Percentiles rank a stretch among this genome's conserved stretches.
Evolutionary conservation across 176 grass and related monocot species (phyloP).

Genomic region (Melocanna baccifera): DNA sequence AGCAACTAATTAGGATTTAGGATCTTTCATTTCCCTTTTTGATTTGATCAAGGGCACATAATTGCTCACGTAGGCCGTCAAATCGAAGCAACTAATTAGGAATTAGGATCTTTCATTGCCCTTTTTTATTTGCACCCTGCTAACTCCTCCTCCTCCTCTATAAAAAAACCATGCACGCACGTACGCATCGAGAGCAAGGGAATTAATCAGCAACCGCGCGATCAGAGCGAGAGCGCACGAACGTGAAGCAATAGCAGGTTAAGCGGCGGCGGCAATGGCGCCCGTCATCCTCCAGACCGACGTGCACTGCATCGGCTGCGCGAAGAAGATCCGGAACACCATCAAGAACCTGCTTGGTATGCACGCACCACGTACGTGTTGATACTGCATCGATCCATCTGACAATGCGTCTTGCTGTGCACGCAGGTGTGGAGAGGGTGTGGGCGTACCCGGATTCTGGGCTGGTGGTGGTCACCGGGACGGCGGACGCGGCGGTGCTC

Average conservation of each 20-base stretch:
- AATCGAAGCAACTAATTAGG: not conserved
- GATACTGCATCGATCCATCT: no score
- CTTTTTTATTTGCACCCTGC: not conserved
- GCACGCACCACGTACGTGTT: not conserved
- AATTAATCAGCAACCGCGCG: not conserved
- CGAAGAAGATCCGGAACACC: not conserved
- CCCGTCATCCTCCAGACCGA: not conserved
- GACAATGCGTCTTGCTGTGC: not conserved
- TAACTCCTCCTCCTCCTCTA: not conserved
- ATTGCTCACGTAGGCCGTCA: not conserved
- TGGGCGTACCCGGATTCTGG: not conserved
- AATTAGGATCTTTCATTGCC: not conserved
- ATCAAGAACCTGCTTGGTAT: not conserved
- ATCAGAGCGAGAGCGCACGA: not conserved
- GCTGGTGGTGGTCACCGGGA: not conserved
- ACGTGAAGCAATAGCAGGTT: not conserved
- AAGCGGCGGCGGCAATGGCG: not conserved
- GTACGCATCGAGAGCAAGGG: not conserved
- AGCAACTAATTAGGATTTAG: no score
- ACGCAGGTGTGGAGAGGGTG: constrained; percentile 11
- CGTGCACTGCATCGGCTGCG: not conserved
- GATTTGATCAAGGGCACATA: no score
- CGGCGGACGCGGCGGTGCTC: not conserved
- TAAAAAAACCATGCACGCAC: not conserved
- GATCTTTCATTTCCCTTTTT: no score